phyloP scores from a whole-genome alignment of 257 asterid genomes.

The Nicotiana paniculata region DNA sequence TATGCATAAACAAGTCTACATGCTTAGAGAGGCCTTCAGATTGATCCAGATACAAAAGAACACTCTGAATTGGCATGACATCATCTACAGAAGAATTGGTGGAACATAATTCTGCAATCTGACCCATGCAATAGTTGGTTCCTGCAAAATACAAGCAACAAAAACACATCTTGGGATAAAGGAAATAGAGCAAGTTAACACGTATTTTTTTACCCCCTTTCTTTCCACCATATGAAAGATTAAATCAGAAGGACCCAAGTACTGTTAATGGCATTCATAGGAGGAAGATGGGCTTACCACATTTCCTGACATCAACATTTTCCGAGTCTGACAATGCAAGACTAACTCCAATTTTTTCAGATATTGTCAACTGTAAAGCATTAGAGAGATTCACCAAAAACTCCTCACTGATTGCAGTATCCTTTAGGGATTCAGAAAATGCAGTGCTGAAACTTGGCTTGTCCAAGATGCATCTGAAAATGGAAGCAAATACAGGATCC shows the following conservation, averaged over 20 bases:
- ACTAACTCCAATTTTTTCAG: slow-evolving; percentile 79
- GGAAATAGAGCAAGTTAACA: neutral
- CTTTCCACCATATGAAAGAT: neutral
- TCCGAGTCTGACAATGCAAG: slow-evolving; percentile 85
- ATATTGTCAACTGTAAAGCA: slow-evolving; percentile 46
- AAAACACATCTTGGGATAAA: neutral
- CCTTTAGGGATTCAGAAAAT: slow-evolving; percentile 56
- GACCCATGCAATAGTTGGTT: slow-evolving; percentile 74
- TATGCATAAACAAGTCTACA: slow-evolving; percentile 80
- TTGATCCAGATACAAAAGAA: slow-evolving; percentile 66
- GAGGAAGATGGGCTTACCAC: slow-evolving; percentile 52
- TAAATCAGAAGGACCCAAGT: neutral
- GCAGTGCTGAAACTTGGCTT: slow-evolving; percentile 77
- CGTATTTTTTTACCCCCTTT: neutral
- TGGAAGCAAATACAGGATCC: slow-evolving; percentile 58
- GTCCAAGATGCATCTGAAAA: slow-evolving; percentile 64
- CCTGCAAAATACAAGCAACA: slow-evolving; percentile 46
- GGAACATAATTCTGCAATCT: slow-evolving; percentile 60
- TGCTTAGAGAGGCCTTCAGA: slow-evolving; percentile 84
- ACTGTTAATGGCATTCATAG: neutral
- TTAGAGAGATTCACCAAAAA: slow-evolving; percentile 59
- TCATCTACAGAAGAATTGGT: slow-evolving; percentile 48
- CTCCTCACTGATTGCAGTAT: slow-evolving; percentile 50
- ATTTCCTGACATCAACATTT: slow-evolving; percentile 50
- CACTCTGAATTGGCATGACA: slow-evolving; percentile 56